Evolutionary conservation across 1,139 yeast species (phyloP).

Genomic region (Oligophagozyma castellii): DNA sequence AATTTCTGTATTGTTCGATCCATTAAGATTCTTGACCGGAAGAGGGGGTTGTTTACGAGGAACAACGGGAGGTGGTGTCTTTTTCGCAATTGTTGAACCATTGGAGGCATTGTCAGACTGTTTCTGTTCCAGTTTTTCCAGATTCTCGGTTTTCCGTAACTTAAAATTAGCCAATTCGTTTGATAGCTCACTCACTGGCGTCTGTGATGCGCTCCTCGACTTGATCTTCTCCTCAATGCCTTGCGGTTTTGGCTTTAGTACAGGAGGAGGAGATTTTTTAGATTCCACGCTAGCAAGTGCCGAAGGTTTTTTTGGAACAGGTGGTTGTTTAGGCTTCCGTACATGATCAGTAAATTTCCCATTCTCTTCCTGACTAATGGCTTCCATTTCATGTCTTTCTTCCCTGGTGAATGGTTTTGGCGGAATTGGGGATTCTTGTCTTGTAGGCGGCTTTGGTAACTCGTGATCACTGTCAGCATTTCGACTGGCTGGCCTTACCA

Average conservation of each 20-base stretch:
- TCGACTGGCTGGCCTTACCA: too few relatives aligned
- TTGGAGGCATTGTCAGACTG: conserved; percentile 17
- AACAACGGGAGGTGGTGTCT: conserved; percentile 12
- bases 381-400: too few relatives aligned
- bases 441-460: conserved; percentile 1
- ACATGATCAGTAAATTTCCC: neutral
- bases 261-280: conserved; percentile 12
- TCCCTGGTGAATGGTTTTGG: conserved; percentile 2
- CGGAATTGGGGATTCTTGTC: conserved; percentile 2
- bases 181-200: neutral
- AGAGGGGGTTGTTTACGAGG: conserved; percentile 7
- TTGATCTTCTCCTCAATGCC: conserved; percentile 4
- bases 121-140: too few relatives aligned
- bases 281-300: conserved; percentile 1
- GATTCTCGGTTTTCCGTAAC: conserved; percentile 1
- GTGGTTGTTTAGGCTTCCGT: conserved; percentile 2
- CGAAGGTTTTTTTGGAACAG: neutral
- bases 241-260: conserved; percentile 17
- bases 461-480: too few relatives aligned
- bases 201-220: neutral
- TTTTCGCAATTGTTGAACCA: conserved; percentile 4
- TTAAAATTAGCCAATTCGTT: conserved; percentile 6
- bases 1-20: neutral
- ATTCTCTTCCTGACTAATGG: neutral
- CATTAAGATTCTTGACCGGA: conserved; percentile 4